Conservation (phyloP, 768 basidiomycete species). For the button mushroom (Agaricus bisporus) region DNA sequence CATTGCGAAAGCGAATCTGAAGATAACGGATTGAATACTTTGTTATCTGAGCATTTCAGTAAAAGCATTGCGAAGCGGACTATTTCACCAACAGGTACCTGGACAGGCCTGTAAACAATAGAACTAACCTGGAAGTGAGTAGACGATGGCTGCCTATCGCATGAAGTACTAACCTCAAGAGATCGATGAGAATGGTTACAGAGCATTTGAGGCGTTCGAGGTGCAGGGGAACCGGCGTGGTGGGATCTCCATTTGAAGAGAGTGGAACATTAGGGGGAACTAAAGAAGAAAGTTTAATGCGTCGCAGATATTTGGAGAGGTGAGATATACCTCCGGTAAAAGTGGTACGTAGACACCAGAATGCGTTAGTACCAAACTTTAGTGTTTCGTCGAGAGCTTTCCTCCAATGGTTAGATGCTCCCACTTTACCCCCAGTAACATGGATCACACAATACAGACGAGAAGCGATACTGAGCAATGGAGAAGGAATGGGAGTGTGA, state of each 20-base stretch:
- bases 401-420: conserved; percentile 65
- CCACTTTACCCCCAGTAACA: conserved; percentile 75
- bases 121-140: conserved; percentile 33
- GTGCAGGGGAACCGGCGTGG: conserved; percentile 45
- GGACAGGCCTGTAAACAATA: conserved; percentile 53
- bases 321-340: conserved; percentile 35
- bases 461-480: conserved; percentile 43
- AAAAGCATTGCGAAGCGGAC: conserved; percentile 44
- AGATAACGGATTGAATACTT: conserved; percentile 19
- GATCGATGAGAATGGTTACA: conserved; percentile 48
- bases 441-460: conserved; percentile 58
- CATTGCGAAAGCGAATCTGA: not conserved
- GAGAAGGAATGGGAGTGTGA: conserved; percentile 31
- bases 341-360: conserved; percentile 53
- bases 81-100: conserved; percentile 61
- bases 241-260: conserved; percentile 34
- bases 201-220: conserved; percentile 57
- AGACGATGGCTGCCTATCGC: not conserved
- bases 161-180: conserved; percentile 30
- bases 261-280: conserved; percentile 3
- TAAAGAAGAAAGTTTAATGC: not conserved
- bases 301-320: not conserved
- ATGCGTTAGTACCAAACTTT: conserved; percentile 58
- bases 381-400: conserved; percentile 70
- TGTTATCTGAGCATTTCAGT: conserved; percentile 30